Base-by-base conservation (phyloP, 129 eudicot species). In the Mikania micrantha region DNA sequence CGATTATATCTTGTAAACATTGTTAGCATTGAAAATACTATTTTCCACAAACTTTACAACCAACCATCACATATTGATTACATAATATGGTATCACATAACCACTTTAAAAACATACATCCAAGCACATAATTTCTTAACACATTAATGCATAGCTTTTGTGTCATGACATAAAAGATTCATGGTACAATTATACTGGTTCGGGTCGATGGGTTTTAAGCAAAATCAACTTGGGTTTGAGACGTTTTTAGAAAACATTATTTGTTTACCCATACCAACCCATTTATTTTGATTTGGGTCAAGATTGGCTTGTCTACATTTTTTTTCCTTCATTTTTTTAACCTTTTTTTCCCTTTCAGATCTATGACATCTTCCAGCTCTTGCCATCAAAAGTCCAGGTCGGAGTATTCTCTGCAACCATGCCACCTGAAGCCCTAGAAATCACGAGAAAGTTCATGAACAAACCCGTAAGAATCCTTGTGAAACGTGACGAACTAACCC, bases 401-500 rank as follows among this genome's bases (percentile, higher is more conserved):
- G 90, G 90, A 1, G 85, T 84, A 38, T 84, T 84, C 69, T 80
- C 85, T 11, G 90, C 89, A 40, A 84, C 90, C 40, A 84, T 84
- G 85, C 85, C 88, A 7, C 85, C 85, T 2, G 88, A 84, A 34
- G 88, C 88, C 60, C 83, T 84, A 5, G 88, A 84, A 22, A 84
- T 84, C 74, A 84, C 88, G 50, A 71, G 88, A 35, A 84, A 84
- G 65, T 84, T 84, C 76, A 84, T 84, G 88, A 84, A 84, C 45
- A 84, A 80, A 67, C 88, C 85, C 3, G 88, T 84, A 49, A 77
- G 88, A n/a, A 80, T 84, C 22, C 74, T 84, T 49, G 88, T 84
- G n/a, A 84, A 84, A 40, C 82, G 88, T 5, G 85, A 81, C 28
- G 85, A 80, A 60, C 76, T 85, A 8, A 85, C 90, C 15, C 67